These are phyloP conservation scores for Zasmidium citrigriseum DNA, from an alignment of 2,329 filamentous ascomycete species.

Conservation along the genomic window DNA sequence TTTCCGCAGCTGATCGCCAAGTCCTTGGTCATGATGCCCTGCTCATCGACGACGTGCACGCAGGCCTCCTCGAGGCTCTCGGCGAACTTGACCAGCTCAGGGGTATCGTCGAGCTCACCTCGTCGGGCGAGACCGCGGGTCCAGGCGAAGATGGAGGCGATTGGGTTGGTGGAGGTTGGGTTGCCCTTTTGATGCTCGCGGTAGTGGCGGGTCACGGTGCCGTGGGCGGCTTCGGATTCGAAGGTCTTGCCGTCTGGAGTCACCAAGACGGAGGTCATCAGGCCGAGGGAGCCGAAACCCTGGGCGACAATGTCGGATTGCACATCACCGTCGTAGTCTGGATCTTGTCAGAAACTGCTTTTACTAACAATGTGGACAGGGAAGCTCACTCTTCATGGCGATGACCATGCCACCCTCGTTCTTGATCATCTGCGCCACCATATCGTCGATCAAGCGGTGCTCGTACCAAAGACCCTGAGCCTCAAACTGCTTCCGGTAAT, in stretches of 20 bases:
- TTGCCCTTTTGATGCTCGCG: conserved; percentile 98
- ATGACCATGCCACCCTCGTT: conserved; percentile 94
- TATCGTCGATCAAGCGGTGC: conserved; percentile 98
- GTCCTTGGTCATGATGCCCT: conserved; percentile 99
- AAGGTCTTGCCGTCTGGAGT: conserved; percentile 96
- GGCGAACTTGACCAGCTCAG: conserved; percentile 86
- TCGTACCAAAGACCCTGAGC: conserved; percentile 97
- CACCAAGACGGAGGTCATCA: conserved; percentile 98
- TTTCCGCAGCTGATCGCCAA: conserved; percentile 92
- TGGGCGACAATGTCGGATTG: conserved; percentile 98
- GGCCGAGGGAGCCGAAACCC: conserved; percentile 94
- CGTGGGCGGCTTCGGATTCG: conserved; percentile 96
- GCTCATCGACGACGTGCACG: conserved; percentile 87
- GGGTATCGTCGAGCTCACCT: conserved; percentile 89
- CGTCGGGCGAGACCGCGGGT: conserved; percentile 91
- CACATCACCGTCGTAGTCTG: conserved; percentile 98
- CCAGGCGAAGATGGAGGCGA: conserved; percentile 99
- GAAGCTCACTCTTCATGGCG: conserved; percentile 86
- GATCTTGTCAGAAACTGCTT: conserved; percentile 18
- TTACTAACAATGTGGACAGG: not conserved
- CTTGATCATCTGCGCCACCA: conserved; percentile 99
- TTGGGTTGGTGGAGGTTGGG: conserved; percentile 97
- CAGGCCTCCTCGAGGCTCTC: conserved; percentile 91
- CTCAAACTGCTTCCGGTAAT: conserved; percentile 88
- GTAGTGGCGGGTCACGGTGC: conserved; percentile 97